Evolutionary conservation across 495 filamentous ascomycete genomes (phyloP).

Genomic region (Aspergillus sparsus): DNA sequence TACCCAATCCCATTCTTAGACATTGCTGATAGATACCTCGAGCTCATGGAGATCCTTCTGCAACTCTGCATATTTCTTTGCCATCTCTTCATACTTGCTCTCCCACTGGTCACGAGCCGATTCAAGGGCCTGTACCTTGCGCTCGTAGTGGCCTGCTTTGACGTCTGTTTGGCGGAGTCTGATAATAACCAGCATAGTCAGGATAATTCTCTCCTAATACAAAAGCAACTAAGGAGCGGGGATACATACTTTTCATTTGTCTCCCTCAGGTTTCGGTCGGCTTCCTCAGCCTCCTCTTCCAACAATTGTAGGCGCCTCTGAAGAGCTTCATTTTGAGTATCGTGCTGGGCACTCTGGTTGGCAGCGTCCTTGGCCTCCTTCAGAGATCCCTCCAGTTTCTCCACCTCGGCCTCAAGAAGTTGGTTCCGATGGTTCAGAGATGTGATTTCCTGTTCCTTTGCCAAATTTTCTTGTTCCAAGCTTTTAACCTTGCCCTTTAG

Average conservation of each 20-base stretch:
- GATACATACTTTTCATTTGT: conserved; percentile 92
- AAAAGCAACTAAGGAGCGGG: not conserved
- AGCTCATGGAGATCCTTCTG: conserved; percentile 93
- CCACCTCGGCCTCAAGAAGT: conserved; percentile 83
- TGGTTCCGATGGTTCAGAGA: conserved; percentile 91
- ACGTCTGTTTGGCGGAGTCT: conserved; percentile 98
- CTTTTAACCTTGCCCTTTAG: conserved; percentile 81
- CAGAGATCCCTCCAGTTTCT: conserved; percentile 77
- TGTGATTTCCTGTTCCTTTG: conserved; percentile 96
- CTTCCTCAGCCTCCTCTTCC: conserved; percentile 95
- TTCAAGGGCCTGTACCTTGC: conserved; percentile 97
- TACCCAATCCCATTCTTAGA: conserved; percentile 55
- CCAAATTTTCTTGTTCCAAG: conserved; percentile 90
- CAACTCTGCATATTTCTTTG: conserved; percentile 77
- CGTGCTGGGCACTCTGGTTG: conserved; percentile 70
- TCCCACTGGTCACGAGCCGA: conserved; percentile 87
- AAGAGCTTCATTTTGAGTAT: conserved; percentile 83
- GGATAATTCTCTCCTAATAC: not conserved
- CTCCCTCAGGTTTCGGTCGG: conserved; percentile 91
- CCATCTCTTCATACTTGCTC: conserved; percentile 93
- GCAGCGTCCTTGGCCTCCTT: conserved; percentile 78
- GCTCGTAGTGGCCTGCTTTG: conserved; percentile 98
- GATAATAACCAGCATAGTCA: conserved; percentile 24
- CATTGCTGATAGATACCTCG: conserved; percentile 83
- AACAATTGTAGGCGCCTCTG: conserved; percentile 90